These are phyloP conservation scores for Talaromyces sp. DNA, from an alignment of 2,329 filamentous ascomycete species.

Conservation along the genomic window DNA sequence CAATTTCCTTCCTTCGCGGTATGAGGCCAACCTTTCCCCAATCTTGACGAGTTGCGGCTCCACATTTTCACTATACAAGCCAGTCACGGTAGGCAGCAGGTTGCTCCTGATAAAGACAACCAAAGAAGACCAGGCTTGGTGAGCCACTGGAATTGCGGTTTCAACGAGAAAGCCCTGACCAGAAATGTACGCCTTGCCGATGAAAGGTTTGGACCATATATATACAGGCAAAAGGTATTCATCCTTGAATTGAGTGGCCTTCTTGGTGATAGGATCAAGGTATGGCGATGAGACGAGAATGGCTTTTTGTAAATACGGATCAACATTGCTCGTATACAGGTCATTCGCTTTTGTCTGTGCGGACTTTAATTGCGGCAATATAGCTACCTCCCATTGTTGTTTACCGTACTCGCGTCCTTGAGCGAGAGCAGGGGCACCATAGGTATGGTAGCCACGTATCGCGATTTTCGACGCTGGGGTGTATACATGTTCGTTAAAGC, in stretches of 20 bases:
- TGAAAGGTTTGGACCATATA: constrained; percentile 68
- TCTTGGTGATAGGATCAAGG: constrained; percentile 61
- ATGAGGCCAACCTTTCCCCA: constrained; percentile 73
- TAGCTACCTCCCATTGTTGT: constrained; percentile 71
- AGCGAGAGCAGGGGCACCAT: constrained; percentile 69
- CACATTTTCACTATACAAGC: constrained; percentile 84
- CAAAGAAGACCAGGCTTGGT: constrained; percentile 65
- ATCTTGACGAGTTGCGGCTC: constrained; percentile 94
- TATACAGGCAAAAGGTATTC: constrained; percentile 73
- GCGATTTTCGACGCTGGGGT: constrained; percentile 63
- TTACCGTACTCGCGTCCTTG: constrained; percentile 63
- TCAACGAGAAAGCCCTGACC: constrained; percentile 63
- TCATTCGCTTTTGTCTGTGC: constrained; percentile 58
- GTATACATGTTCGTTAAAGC: constrained; percentile 58
- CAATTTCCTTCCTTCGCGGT: constrained; percentile 57
- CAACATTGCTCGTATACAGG: constrained; percentile 67
- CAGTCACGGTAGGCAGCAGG: constrained; percentile 74
- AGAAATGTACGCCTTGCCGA: constrained; percentile 61
- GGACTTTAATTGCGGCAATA: constrained; percentile 69
- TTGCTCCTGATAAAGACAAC: constrained; percentile 68
- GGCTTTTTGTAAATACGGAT: constrained; percentile 66
- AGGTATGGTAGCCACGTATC: constrained; percentile 57
- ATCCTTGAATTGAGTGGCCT: constrained; percentile 64
- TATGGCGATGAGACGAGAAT: constrained; percentile 63
- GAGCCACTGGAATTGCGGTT: constrained; percentile 67